phyloP scores from a whole-genome alignment of 1,284 basidiomycete species.

The Sporisorium iseilematis-ciliati region DNA sequence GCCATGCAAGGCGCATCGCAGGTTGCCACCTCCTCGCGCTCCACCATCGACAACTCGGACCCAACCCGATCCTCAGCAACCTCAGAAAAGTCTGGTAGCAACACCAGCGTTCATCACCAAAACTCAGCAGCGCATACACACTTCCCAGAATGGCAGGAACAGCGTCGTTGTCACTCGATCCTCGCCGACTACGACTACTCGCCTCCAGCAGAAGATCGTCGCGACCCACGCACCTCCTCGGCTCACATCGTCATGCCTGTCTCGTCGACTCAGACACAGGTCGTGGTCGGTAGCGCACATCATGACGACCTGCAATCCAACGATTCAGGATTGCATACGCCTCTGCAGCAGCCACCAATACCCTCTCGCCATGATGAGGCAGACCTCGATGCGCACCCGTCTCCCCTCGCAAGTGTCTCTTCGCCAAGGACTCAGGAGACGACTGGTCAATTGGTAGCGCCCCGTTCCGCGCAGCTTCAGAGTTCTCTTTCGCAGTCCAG shows the following conservation, averaged over 20 bases:
- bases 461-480: constrained; percentile 16
- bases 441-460: background rate
- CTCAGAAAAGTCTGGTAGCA: constrained; percentile 2
- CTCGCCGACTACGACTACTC: constrained; percentile 39
- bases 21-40: constrained; percentile 33
- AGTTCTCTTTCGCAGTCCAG: constrained; percentile 26
- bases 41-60: constrained; percentile 29
- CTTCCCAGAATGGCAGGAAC: constrained; percentile 43
- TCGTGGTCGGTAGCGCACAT: constrained; percentile 4
- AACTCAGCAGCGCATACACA: constrained; percentile 11
- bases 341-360: constrained; percentile 17
- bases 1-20: constrained; percentile 24
- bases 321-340: background rate
- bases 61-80: constrained; percentile 3
- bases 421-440: background rate
- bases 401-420: background rate
- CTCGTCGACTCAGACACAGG: constrained; percentile 19
- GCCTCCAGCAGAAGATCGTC: constrained; percentile 34
- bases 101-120: constrained; percentile 5
- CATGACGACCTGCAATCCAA: constrained; percentile 5
- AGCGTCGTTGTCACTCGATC: constrained; percentile 40
- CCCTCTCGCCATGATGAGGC: constrained; percentile 1
- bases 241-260: constrained; percentile 36
- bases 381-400: background rate
- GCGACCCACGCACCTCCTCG: constrained; percentile 45